These are phyloP conservation scores for Lecanoromycetidae sp. DNA, from an alignment of 2,329 filamentous ascomycete genomes.

Conservation along the genomic window DNA sequence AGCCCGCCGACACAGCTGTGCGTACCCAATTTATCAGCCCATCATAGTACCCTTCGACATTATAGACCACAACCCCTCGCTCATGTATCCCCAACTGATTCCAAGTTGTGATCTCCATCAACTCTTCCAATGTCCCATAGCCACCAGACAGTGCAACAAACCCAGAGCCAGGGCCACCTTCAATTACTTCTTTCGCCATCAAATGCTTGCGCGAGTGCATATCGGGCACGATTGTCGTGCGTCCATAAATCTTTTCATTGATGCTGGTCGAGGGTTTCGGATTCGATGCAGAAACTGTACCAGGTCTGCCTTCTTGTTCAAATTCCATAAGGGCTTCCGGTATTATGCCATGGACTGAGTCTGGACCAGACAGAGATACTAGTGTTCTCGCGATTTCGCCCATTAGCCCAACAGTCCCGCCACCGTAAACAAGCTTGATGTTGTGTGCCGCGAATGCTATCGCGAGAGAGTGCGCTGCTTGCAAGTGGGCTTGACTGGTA, in stretches of 20 bases:
- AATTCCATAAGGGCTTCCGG: conserved; percentile 70
- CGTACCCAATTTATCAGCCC: conserved; percentile 72
- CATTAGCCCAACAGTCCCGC: conserved; percentile 91
- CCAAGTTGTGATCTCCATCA: conserved; percentile 85
- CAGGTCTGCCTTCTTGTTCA: conserved; percentile 48
- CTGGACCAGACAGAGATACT: conserved; percentile 66
- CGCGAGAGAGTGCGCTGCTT: conserved; percentile 65
- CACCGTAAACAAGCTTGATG: conserved; percentile 83
- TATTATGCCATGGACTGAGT: conserved; percentile 84
- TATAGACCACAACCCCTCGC: conserved; percentile 66
- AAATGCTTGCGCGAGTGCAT: conserved; percentile 94
- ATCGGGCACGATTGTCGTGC: conserved; percentile 77
- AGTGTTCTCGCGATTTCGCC: conserved; percentile 82
- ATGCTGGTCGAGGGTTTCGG: neutral
- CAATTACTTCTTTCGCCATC: conserved; percentile 81
- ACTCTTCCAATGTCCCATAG: conserved; percentile 90
- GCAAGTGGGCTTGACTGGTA: conserved; percentile 59
- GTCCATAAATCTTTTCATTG: conserved; percentile 48
- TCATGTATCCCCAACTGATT: conserved; percentile 91
- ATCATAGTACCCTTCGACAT: conserved; percentile 86
- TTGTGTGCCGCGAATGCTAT: conserved; percentile 60
- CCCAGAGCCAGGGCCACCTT: conserved; percentile 68
- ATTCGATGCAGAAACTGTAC: neutral
- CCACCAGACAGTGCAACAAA: conserved; percentile 84
- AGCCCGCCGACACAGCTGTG: conserved; percentile 62